phyloP scores from a whole-genome alignment of 257 asterid genomes.

The Vinca minor region DNA sequence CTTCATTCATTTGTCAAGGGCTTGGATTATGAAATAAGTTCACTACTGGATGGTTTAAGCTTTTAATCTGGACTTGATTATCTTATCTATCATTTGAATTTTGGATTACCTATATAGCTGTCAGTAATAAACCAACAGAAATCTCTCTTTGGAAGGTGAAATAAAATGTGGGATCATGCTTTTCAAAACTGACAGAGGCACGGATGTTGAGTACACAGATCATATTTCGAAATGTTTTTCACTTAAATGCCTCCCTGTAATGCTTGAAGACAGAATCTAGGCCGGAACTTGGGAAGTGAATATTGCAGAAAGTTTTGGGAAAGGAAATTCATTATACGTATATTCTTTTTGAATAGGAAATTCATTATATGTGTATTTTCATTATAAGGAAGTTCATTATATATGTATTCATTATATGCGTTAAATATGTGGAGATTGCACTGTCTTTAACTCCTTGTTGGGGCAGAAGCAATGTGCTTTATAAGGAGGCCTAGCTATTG shows the following conservation, averaged over 20 bases:
- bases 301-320: neutral
- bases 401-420: neutral
- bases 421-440: neutral
- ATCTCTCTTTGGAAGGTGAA: neutral
- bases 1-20: neutral
- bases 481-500: neutral
- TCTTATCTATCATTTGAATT: neutral
- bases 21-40: neutral
- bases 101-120: neutral
- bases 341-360: too few relatives aligned
- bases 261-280: neutral
- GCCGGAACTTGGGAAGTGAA: neutral
- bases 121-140: neutral
- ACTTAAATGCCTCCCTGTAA: neutral
- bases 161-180: neutral
- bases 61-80: neutral
- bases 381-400: neutral
- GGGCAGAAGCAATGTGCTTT: neutral
- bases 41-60: neutral
- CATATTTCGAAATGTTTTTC: neutral
- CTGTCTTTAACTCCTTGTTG: neutral
- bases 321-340: neutral
- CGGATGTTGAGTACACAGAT: neutral
- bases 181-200: neutral
- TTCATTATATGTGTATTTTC: neutral